Evolutionary conservation across 345 rosid species (phyloP).

Genomic region (Eutrema yunnanense): DNA sequence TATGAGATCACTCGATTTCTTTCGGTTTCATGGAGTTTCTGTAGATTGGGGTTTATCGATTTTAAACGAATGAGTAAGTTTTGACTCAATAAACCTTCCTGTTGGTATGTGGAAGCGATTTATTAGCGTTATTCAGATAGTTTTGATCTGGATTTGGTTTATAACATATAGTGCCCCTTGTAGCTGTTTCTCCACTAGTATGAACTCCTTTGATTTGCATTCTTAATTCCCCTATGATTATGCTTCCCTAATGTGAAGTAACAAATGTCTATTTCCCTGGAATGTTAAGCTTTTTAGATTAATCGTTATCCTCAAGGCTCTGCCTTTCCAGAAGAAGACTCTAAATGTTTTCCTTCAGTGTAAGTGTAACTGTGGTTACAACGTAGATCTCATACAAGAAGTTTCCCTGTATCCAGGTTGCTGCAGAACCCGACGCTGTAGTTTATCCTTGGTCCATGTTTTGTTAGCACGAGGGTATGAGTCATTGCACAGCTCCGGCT

Average conservation of each 20-base stretch:
- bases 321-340: not conserved
- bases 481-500: constrained; percentile 23
- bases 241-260: not conserved
- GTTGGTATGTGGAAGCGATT: not conserved
- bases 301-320: not conserved
- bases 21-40: not conserved
- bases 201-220: not conserved
- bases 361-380: not conserved
- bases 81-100: not conserved
- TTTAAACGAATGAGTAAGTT: not conserved
- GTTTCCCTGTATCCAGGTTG: not conserved
- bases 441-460: constrained; percentile 22
- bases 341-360: not conserved
- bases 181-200: not conserved
- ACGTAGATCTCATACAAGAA: not conserved
- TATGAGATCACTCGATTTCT: not conserved
- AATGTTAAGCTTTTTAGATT: not conserved
- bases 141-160: not conserved
- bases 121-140: not conserved
- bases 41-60: not conserved
- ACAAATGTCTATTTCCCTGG: not conserved
- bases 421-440: not conserved
- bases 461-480: constrained; percentile 29
- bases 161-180: not conserved
- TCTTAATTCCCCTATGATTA: not conserved